Conservation (phyloP, 106 monocot species). For the Dendrobium huoshanense region DNA sequence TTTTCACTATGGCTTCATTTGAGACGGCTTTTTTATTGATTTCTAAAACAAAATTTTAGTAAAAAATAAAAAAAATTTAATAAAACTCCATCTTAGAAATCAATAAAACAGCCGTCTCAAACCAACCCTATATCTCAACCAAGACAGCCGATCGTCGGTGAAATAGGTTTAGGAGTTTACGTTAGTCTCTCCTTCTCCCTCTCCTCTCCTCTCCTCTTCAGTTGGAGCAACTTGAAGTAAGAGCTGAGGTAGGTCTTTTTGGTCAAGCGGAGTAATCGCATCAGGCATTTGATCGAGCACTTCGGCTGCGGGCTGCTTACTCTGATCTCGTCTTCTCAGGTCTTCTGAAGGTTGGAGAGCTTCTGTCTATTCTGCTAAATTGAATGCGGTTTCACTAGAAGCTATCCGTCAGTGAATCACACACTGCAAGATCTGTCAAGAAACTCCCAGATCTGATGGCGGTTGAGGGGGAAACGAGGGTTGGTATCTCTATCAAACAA, state of each 20-base stretch:
- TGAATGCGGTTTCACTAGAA: conserved; percentile 8
- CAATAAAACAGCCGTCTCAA: too few relatives aligned
- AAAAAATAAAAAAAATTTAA: too few relatives aligned
- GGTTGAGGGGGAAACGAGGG: conserved; percentile 5
- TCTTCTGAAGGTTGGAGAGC: not conserved
- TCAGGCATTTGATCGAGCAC: not conserved
- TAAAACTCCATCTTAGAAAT: too few relatives aligned
- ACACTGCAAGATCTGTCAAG: not conserved
- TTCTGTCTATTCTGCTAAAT: not conserved
- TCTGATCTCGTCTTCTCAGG: not conserved
- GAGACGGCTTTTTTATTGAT: too few relatives aligned
- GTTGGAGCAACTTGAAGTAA: not conserved
- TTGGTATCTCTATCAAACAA: not conserved
- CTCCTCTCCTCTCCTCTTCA: not conserved
- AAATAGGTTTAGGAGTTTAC: not conserved
- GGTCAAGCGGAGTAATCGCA: not conserved
- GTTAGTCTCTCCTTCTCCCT: not conserved
- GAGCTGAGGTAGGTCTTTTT: not conserved
- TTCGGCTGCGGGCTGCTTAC: not conserved
- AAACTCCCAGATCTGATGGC: conserved; percentile 4
- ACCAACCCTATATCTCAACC: not conserved
- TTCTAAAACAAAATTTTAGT: too few relatives aligned
- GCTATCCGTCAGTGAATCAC: not conserved
- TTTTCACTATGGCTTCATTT: not conserved
- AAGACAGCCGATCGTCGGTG: not conserved